Evolutionary conservation across 1,284 basidiomycete genomes (phyloP).

Genomic region (Trametes versicolor): DNA sequence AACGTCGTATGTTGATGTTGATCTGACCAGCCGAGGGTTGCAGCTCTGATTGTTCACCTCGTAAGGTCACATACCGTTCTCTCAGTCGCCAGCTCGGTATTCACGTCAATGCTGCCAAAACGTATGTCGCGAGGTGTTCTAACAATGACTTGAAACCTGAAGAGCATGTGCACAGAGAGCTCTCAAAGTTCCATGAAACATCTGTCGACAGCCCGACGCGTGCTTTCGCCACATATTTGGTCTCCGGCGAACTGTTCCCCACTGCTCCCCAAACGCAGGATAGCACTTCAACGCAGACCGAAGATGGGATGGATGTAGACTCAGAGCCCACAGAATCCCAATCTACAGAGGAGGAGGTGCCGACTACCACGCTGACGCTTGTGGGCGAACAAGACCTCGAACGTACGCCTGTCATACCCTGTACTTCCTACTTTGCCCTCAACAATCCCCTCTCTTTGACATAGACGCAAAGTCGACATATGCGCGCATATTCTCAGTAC

Average conservation of each 20-base stretch:
- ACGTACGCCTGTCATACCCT: conserved; percentile 51
- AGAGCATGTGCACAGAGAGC: conserved; percentile 55
- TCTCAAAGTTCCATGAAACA: conserved; percentile 63
- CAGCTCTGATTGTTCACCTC: neutral
- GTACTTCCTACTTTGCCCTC: conserved; percentile 6
- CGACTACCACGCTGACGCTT: conserved; percentile 57
- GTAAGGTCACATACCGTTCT: conserved; percentile 77
- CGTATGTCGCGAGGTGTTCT: conserved; percentile 56
- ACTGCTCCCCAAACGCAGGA: conserved; percentile 21
- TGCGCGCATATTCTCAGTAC: conserved; percentile 57
- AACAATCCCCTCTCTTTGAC: neutral
- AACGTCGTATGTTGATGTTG: conserved; percentile 60
- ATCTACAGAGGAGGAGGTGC: conserved; percentile 45
- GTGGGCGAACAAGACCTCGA: conserved; percentile 69
- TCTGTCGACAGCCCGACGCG: conserved; percentile 51
- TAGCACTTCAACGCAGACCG: conserved; percentile 32
- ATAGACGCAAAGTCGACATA: conserved; percentile 63
- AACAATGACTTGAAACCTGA: neutral
- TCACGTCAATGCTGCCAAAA: conserved; percentile 79
- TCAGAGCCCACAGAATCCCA: conserved; percentile 39
- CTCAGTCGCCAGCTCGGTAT: conserved; percentile 73
- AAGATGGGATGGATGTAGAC: conserved; percentile 56
- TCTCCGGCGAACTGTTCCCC: conserved; percentile 60
- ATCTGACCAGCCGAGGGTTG: neutral
- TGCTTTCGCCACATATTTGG: conserved; percentile 70